These are phyloP conservation scores for Blastomyces silverae DNA, from an alignment of 2,329 filamentous ascomycete species.

Conservation along the genomic window DNA sequence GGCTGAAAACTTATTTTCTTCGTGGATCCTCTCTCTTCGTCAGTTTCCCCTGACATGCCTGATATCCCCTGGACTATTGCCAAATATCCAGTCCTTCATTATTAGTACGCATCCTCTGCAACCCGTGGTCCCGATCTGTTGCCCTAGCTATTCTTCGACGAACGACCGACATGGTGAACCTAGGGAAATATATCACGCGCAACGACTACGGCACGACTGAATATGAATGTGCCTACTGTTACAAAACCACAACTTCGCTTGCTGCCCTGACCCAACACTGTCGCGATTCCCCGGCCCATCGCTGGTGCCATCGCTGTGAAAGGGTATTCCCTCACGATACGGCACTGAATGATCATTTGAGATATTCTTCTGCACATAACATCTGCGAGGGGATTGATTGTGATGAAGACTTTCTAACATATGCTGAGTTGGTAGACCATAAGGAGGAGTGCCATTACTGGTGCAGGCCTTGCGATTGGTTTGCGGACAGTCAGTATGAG, in stretches of 20 bases:
- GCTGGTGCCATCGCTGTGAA: conserved; percentile 15
- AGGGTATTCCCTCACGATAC: conserved; percentile 12
- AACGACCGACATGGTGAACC: conserved; percentile 12
- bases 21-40: too few species aligned
- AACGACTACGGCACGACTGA: not conserved
- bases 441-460: conserved; percentile 3
- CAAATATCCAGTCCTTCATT: too few species aligned
- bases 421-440: not conserved
- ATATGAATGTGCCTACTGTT: conserved; percentile 17
- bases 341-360: conserved; percentile 8
- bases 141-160: not conserved
- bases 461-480: conserved; percentile 16
- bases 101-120: not conserved
- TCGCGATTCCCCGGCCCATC: conserved; percentile 11
- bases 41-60: too few species aligned
- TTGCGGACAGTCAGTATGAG: conserved; percentile 19
- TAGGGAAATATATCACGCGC: conserved; percentile 12
- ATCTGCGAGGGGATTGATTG: conserved; percentile 16
- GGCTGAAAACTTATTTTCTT: too few species aligned
- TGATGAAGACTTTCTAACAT: conserved; percentile 14
- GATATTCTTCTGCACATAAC: conserved; percentile 15
- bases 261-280: conserved; percentile 15
- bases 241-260: conserved; percentile 8
- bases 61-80: too few species aligned
- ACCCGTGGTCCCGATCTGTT: too few species aligned